Evolutionary conservation across 2,329 filamentous ascomycete genomes (phyloP), one percentile per base, ranked within the genome.

Genomic region (Huntiella bhutanensis): DNA sequence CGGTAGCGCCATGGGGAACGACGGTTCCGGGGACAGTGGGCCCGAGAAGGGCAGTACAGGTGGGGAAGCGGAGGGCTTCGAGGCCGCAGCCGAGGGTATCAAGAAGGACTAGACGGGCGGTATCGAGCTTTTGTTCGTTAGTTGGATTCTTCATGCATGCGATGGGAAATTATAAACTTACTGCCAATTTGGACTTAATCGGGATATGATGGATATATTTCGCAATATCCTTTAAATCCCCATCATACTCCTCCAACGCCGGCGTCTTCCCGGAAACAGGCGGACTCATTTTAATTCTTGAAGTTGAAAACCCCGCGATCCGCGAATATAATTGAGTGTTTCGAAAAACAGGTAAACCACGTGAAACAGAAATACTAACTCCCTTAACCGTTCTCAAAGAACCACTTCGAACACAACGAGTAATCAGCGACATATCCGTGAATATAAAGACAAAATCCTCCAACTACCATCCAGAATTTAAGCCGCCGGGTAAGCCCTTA

Each of bases 1-100:
- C 84, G 60, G 79, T 84, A 57, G 85, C 80, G 54, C 91, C 91
- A 60, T 94, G 87, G 60, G 91, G 88, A 46, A 96, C 88, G 40
- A 80, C 66, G 45, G 91, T 95, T 55, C 88, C 91, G 51, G 83
- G 78, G 43, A 98, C 88, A 54, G 88, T 73, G 45, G 91, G 91
- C 15, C 91, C 91, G 36, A 98, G 78, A 50, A 96, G 75, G 69
- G 95, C 95, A 53, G 81, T 77, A 73, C 91, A 96, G 66, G 95
- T 84, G 64, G 87, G 84, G 70, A 98, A 98, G 55, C 81, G 80
- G 59, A 98, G 75, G 54, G 84, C 91, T 69, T 96, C 87, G 52
- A 98, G 78, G 60, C 91, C 91, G 63, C 91, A 98, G 59, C 91
- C 91, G 41, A 98, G 75, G 47, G 91, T 96, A 64, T 98, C 91